These are phyloP conservation scores for Exophiala sp. DNA, from an alignment of 2,329 filamentous ascomycete species.

Conservation along the genomic window DNA sequence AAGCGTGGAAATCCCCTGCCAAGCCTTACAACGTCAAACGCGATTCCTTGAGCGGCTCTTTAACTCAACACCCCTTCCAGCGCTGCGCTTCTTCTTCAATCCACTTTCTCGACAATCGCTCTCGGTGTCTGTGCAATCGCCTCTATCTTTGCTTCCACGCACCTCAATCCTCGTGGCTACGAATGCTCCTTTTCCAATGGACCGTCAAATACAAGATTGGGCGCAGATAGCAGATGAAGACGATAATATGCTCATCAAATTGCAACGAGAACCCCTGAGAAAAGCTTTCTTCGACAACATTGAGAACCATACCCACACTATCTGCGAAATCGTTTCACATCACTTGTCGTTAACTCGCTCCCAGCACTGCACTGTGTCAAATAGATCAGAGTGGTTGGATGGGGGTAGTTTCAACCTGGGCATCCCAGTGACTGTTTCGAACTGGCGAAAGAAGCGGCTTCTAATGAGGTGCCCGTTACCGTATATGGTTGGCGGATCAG, in stretches of 20 bases:
- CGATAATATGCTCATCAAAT: conserved; percentile 9
- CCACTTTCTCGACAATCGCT: too few species aligned
- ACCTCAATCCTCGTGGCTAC: too few species aligned
- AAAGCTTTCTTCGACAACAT: conserved; percentile 1
- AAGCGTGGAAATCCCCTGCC: too few species aligned
- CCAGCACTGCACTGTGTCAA: conserved; percentile 4
- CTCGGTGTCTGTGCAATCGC: too few species aligned
- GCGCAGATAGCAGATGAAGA: conserved; percentile 7
- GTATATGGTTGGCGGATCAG: conserved; percentile 12
- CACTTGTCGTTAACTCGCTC: not conserved
- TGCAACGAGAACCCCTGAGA: not conserved
- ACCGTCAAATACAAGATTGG: too few species aligned
- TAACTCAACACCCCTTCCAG: too few species aligned
- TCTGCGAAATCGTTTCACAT: not conserved
- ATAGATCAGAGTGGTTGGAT: conserved; percentile 16
- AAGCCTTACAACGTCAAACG: too few species aligned
- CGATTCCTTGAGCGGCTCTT: too few species aligned
- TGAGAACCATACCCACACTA: conserved; percentile 1
- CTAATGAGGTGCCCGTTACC: conserved; percentile 17
- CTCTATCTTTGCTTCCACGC: too few species aligned
- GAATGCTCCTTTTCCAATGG: too few species aligned
- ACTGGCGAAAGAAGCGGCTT: conserved; percentile 10
- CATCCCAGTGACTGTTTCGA: conserved; percentile 15
- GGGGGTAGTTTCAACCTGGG: conserved; percentile 26
- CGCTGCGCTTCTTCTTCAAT: too few species aligned